Evolutionary conservation across 1,284 basidiomycete genomes (phyloP), one percentile per base, ranked within the genome.

Genomic region (Psilocybe mexicana): DNA sequence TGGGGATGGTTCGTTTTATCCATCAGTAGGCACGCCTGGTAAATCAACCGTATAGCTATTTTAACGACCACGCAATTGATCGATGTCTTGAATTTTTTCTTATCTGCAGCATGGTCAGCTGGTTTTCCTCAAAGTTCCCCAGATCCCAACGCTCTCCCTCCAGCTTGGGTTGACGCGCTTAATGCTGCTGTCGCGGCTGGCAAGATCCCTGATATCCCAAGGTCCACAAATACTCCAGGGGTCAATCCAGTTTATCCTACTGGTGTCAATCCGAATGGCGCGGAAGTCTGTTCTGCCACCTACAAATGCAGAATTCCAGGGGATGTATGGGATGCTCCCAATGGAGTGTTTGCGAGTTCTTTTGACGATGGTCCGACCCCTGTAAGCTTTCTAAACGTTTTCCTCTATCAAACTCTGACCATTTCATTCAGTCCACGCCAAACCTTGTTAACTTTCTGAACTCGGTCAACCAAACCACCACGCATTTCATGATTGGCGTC

Each of bases 401-500:
- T 14, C n/a, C 14, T 7, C 5, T 6, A 14, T 26, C 12, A 33
- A 35, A 36, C 28, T 55, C 43, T 25, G 10, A 25, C 49, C 0
- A 6, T 51, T 57, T 42, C 23, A 47, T 52, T 26, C 57, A 76
- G 69, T 65, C 71, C 6, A 71, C 76, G 8, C 63, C 70, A 6
- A 63, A 55, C n/a, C 71, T 78, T 50, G 64, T 71, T 50, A 59
- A 71, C 26, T 93, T 91, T 69, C 75, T 94, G 51, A 62, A 79
- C 61, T 54, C 74, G n/a, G 79, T 92, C 57, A 80, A 85, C 54
- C 71, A 85, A 57, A 78, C 69, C 6, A 83, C 85, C 1, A 94
- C 92, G 1, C 92, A 94, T 70, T 94, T 94, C 70, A 82, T 92
- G 76, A 94, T 95, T 64, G 93, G 93, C 28, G 65, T 77, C 33